phyloP scores from a whole-genome alignment of 208 protist species.

The Borovskyia barvae region DNA sequence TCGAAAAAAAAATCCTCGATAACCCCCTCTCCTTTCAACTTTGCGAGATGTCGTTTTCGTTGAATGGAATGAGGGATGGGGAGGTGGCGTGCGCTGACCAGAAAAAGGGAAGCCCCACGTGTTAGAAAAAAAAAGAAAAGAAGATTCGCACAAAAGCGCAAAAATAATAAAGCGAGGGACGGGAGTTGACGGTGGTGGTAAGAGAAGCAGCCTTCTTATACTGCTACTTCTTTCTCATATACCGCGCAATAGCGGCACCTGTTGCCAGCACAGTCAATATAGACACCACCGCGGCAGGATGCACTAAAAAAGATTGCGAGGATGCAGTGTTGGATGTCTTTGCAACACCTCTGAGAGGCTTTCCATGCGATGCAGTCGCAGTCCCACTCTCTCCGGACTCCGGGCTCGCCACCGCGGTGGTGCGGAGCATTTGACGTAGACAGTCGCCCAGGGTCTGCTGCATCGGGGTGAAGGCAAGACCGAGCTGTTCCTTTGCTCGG shows the following conservation, averaged over 20 bases:
- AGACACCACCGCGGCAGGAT: constrained; percentile 12
- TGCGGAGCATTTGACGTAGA: constrained; percentile 71
- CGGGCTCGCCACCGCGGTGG: not conserved
- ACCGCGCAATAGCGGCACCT: constrained; percentile 12
- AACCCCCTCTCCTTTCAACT: too few relatives aligned
- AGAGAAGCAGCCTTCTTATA: not conserved
- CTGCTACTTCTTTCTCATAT: constrained; percentile 11
- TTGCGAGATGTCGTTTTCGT: too few relatives aligned
- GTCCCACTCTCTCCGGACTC: not conserved
- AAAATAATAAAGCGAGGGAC: not conserved
- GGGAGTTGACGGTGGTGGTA: not conserved
- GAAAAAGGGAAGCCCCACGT: not conserved
- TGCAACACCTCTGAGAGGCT: not conserved
- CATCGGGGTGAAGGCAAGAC: constrained; percentile 74
- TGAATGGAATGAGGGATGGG: not conserved
- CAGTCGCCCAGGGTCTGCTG: constrained; percentile 67
- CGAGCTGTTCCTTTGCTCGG: constrained; percentile 52
- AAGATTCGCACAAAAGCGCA: not conserved
- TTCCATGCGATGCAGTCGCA: too few relatives aligned
- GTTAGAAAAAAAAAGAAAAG: constrained; percentile 2
- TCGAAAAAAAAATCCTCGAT: not conserved
- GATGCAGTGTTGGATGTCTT: not conserved
- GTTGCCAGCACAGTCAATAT: constrained; percentile 15
- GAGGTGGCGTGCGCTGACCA: too few relatives aligned
- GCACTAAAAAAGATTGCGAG: not conserved